A percentile compares a stretch with the other conserved stretches of the same genome.
Conservation (phyloP, 257 asterid species). For the Leptodermis oblonga region DNA sequence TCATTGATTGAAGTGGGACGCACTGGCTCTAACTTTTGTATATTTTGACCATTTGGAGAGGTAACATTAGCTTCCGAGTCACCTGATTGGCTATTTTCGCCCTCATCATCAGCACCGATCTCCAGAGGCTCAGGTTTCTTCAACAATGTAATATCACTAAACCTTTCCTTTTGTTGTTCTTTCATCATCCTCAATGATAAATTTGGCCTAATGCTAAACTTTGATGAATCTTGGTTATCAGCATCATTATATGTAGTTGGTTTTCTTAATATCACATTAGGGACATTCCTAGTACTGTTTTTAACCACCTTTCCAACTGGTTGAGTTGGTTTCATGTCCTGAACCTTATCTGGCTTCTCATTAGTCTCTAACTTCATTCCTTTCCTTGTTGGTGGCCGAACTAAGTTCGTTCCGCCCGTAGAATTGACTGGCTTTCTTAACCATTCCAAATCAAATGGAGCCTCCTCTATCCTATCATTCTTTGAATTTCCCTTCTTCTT, state of each 20-base stretch:
- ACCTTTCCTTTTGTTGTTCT: slow-evolving; percentile 52
- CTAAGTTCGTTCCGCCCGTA: slow-evolving; percentile 59
- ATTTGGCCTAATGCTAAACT: slow-evolving; percentile 65
- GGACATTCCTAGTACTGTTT: slow-evolving; percentile 48
- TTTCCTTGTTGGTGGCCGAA: slow-evolving; percentile 66
- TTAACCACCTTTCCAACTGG: slow-evolving; percentile 27
- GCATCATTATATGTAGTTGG: slow-evolving; percentile 49
- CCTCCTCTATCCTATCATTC: slow-evolving; percentile 47
- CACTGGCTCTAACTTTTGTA: slow-evolving; percentile 38
- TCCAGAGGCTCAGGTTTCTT: slow-evolving; percentile 61
- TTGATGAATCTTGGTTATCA: slow-evolving; percentile 34
- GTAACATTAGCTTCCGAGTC: slow-evolving; percentile 21
- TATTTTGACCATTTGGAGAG: slow-evolving; percentile 24
- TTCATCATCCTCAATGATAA: slow-evolving; percentile 59
- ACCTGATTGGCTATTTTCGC: slow-evolving; percentile 26
- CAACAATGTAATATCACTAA: slow-evolving; percentile 68
- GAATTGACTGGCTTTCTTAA: slow-evolving; percentile 38
- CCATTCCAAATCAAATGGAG: slow-evolving; percentile 49
- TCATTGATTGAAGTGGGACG: slow-evolving; percentile 27
- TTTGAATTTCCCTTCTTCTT: slow-evolving; percentile 48
- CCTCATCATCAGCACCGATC: slow-evolving; percentile 20
- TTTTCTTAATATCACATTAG: slow-evolving; percentile 77
- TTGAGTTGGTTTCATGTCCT: slow-evolving; percentile 22
- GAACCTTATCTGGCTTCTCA: slow-evolving; percentile 29
- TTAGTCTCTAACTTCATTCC: slow-evolving; percentile 55